Conservation (phyloP, 306 rosid genomes). For the Medicago truncatula region MtrunA17r5.0-ANR NC_053046.1:33273501-33274000, state of each 20-base stretch:
- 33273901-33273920: constrained; percentile 10
- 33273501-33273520: too few relatives aligned
- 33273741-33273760: background rate
- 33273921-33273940: background rate
- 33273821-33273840: constrained; percentile 26
- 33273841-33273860: constrained; percentile 1
- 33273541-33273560: background rate
- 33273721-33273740: background rate
- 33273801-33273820: background rate
- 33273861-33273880: background rate
- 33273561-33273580: too few relatives aligned
- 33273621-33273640: constrained; percentile 17
- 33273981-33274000: constrained; percentile 46
- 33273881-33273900: background rate
- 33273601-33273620: constrained; percentile 21
- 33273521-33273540: too few relatives aligned
- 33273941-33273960: constrained; percentile 6
- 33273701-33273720: background rate
- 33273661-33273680: constrained; percentile 16
- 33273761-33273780: constrained; percentile 21
- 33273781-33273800: constrained; percentile 23
- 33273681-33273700: constrained; percentile 22
- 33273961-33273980: constrained; percentile 46
- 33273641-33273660: constrained; percentile 10
- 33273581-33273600: background rate